A percentile compares a stretch with the other conserved stretches of the same genome.
These are phyloP conservation scores for Azolla pinnata DNA, from an alignment of 75 land plant genomes.

Conservation along the genomic window DNA sequence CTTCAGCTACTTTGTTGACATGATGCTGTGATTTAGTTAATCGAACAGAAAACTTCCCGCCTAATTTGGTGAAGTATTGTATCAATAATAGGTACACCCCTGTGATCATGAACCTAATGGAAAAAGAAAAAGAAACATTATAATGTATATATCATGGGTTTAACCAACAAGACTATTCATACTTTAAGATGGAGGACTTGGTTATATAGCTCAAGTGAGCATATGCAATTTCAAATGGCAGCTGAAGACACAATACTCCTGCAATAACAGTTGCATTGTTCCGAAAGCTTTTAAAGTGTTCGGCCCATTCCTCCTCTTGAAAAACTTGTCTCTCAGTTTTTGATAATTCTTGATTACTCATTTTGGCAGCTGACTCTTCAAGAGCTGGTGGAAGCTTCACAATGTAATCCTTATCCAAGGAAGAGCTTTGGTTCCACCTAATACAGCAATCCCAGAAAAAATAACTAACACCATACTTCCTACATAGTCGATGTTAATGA, in stretches of 20 bases:
- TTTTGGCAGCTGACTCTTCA: neutral
- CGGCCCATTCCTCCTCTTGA: constrained; percentile 64
- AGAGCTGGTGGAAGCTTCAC: neutral
- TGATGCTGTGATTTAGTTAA: constrained; percentile 61
- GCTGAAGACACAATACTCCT: constrained; percentile 71
- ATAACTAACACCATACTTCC: too few species aligned
- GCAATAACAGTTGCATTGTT: constrained; percentile 65
- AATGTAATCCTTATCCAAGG: neutral
- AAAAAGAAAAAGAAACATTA: neutral
- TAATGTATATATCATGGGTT: too few species aligned
- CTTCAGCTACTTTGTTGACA: constrained; percentile 46
- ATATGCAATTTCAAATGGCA: constrained; percentile 89
- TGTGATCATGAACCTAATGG: constrained; percentile 60
- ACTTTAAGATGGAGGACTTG: constrained; percentile 45
- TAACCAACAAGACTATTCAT: constrained; percentile 8
- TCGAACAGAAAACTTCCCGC: constrained; percentile 64
- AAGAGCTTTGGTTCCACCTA: constrained; percentile 8
- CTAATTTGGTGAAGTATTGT: constrained; percentile 61
- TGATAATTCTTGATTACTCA: neutral
- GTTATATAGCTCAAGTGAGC: constrained; percentile 64
- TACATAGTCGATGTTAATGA: too few species aligned
- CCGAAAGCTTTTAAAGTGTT: constrained; percentile 48
- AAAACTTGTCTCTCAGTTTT: neutral
- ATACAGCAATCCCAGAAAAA: too few species aligned
- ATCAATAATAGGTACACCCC: constrained; percentile 65